Evolutionary conservation across 2,329 filamentous ascomycete species (phyloP), one percentile per base, ranked within the genome.

Genomic region (Seiridium unicorne): DNA sequence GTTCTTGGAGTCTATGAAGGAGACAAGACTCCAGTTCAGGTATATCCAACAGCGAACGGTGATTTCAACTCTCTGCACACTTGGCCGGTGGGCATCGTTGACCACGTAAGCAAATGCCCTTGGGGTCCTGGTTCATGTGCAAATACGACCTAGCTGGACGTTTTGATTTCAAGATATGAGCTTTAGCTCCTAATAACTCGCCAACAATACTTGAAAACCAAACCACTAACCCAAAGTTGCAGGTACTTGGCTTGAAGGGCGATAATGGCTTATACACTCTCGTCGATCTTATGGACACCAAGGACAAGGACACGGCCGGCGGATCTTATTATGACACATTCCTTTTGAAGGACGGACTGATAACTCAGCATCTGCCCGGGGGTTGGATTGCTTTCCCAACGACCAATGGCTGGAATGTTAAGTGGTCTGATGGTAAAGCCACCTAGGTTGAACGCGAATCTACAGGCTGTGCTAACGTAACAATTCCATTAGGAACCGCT

Each of bases 401-500:
- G 1, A 59, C 48, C 7, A 56, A 60, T 11, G 59, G 62, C 13
- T 77, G 71, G 72, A 62, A 62, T 36, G 67, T 76, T 34, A 74
- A 71, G 60, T 78, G 75, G 74, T 73, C 73, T 47, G 71, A 73
- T 62, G 72, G 75, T 76, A 59, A 65, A 75, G 68, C 6, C 44
- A 3, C 42, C 31, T 44, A 18, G 13, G 31, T 31, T 35, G 9
- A 10, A 31, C 11, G 2, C 18, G 11, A 42, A 35, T 4, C n/a
- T 18, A 35, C 6, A 46, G 10, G 32, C 44, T 40, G n/a, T 36
- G 11, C 49, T 49, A 9, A 31, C 44, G 4, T 32, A 31, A 13
- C 47, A 48, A 26, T 26, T 26, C 18, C 18, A 26, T n/a, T 44
- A 48, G 47, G 72, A 58, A 60, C 63, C 11, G 63, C 63, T 32